Evolutionary conservation across 768 basidiomycete species (phyloP), one percentile per base, ranked within the genome.

Genomic region (Xerocomellus dryophilus): DNA sequence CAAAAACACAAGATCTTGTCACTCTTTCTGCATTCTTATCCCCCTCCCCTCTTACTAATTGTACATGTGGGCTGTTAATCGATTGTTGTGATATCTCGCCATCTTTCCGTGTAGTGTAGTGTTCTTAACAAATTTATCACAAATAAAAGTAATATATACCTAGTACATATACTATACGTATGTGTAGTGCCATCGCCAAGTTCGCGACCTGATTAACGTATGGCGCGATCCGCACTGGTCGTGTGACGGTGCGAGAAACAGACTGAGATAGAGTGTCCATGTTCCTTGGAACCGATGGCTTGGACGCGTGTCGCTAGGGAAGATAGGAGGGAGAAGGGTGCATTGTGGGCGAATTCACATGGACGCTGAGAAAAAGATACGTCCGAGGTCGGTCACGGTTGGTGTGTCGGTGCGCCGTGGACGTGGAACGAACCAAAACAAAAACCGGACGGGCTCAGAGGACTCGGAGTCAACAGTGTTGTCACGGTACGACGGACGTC

Each of bases 1-100:
- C 41, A 57, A 65, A 57, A 59, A 42, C 59, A 58, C 54, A 44
- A 27, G 21, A 48, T 45, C 43, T 17, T 23, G 47, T 43, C 64
- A 4, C 41, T 64, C 54, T 5, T 58, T 61, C 46, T 10, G 5
- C 21, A 8, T 18, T 41, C 14, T 27, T 7, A 23, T 36, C 40
- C 21, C 34, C 2, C 7, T 6, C 17, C 5, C 2, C 14, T 21
- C 15, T 9, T 4, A 20, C 21, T 46, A 5, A 45, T 47, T 32
- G 23, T 47, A 43, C 34, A 34, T 51, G 59, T 40, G 41, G 11
- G 15, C 23, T 31, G 12, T 36, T 48, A 35, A 43, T 51, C 21
- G 20, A 47, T 15, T 15, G 25, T 34, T 39, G 29, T 40, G 41
- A 43, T 23, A 31, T 38, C 27, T n/a, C 17, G 20, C 17, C 40